These are phyloP conservation scores for Fusarium sacchari DNA, from an alignment of 2,329 filamentous ascomycete species.

Conservation along the genomic window DNA sequence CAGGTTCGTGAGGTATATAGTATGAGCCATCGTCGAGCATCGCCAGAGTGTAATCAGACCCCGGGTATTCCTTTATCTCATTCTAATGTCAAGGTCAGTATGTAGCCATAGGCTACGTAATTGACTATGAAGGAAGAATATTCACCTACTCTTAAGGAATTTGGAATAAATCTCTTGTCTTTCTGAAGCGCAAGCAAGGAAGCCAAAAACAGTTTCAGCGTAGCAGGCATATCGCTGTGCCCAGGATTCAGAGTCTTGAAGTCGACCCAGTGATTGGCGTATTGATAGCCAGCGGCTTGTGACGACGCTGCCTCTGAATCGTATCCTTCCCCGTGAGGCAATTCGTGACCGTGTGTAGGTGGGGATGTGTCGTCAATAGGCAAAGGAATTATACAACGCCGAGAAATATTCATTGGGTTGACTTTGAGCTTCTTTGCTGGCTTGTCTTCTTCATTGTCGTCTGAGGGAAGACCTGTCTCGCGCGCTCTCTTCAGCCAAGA, in stretches of 20 bases:
- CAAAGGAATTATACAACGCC: not conserved
- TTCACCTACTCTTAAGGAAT: not conserved
- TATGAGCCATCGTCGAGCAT: not conserved
- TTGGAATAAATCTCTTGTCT: not conserved
- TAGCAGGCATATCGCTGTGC: not conserved
- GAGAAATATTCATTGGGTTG: not conserved
- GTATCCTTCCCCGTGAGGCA: not conserved
- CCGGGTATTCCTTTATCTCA: not conserved
- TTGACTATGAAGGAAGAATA: not conserved
- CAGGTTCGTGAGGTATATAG: not conserved
- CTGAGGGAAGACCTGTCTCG: not conserved
- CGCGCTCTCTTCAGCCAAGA: not conserved
- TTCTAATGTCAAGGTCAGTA: not conserved
- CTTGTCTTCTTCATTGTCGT: not conserved
- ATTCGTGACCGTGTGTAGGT: not conserved
- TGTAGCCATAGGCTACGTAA: not conserved
- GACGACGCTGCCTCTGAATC: not conserved
- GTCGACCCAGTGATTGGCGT: not conserved
- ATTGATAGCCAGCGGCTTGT: too few species aligned
- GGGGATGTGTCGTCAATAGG: not conserved
- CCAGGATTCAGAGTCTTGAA: not conserved
- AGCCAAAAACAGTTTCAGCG: not conserved
- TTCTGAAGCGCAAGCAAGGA: not conserved
- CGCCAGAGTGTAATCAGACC: not conserved
- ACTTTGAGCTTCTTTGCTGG: not conserved